phyloP scores from a whole-genome alignment of 1,284 basidiomycete species.

The Tilletia indica region DNA sequence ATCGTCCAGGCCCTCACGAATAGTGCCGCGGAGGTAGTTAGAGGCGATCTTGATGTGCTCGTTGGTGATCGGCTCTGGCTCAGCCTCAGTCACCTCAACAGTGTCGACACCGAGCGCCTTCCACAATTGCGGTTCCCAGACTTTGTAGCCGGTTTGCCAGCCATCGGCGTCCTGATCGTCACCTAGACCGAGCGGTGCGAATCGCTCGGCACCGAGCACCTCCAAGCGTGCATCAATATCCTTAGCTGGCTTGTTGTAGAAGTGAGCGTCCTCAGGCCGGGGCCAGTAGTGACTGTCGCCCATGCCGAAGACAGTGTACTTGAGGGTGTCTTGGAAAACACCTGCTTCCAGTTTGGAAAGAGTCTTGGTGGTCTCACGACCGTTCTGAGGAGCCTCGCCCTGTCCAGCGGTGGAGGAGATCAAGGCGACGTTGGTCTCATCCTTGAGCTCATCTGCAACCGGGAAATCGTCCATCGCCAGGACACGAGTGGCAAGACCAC shows the following conservation, averaged over 20 bases:
- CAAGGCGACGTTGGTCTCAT: constrained; percentile 73
- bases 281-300: constrained; percentile 99
- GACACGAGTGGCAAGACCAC: constrained; percentile 70
- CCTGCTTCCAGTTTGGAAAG: constrained; percentile 62
- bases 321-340: constrained; percentile 26
- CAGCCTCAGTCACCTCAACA: constrained; percentile 83
- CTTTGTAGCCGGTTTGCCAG: constrained; percentile 89
- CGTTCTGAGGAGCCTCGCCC: constrained; percentile 96
- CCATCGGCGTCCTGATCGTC: constrained; percentile 99
- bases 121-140: constrained; percentile 91
- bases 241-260: constrained; percentile 95
- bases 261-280: constrained; percentile 88
- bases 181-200: constrained; percentile 68
- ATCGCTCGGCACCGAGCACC: constrained; percentile 45
- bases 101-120: constrained; percentile 88
- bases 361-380: constrained; percentile 82
- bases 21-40: constrained; percentile 90
- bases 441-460: constrained; percentile 64
- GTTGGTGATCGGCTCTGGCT: constrained; percentile 96
- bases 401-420: constrained; percentile 97
- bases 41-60: constrained; percentile 99
- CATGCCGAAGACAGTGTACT: constrained; percentile 79
- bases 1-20: constrained; percentile 82
- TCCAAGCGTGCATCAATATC: constrained; percentile 72
- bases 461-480: constrained; percentile 70